Evolutionary conservation across 176 grass and related monocot genomes (phyloP).

Genomic region (Avena insularis): DNA sequence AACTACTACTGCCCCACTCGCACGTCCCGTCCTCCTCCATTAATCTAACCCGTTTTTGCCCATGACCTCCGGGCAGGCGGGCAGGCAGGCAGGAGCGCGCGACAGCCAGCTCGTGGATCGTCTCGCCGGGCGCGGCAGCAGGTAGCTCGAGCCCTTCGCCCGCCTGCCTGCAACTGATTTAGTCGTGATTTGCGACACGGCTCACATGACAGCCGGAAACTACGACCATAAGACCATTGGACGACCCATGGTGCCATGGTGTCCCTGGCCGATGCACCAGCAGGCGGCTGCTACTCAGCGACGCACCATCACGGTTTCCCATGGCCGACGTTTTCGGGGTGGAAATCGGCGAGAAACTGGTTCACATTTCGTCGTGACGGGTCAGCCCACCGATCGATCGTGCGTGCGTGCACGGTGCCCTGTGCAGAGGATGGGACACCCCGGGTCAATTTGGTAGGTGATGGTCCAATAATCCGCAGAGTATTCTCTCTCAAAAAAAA

Average conservation of each 20-base stretch:
- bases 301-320: conserved; percentile 13
- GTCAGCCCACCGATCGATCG: neutral
- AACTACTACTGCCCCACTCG: neutral
- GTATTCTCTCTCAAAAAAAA: neutral
- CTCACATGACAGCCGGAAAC: conserved; percentile 11
- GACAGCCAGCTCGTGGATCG: neutral
- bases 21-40: conserved; percentile 9
- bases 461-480: neutral
- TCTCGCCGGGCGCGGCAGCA: conserved; percentile 18
- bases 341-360: conserved; percentile 3
- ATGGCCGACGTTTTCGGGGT: neutral
- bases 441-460: neutral
- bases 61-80: neutral
- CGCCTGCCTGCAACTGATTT: neutral
- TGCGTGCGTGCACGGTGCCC: conserved; percentile 5
- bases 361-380: neutral
- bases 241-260: neutral
- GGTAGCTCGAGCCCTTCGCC: conserved; percentile 37
- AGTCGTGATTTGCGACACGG: neutral
- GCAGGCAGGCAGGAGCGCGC: neutral
- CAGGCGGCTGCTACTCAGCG: neutral
- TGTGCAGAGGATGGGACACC: neutral
- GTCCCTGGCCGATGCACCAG: neutral
- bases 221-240: neutral
- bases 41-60: conserved; percentile 36